phyloP scores from a whole-genome alignment of 2,329 filamentous ascomycete species.

The Moelleriella libera region DNA sequence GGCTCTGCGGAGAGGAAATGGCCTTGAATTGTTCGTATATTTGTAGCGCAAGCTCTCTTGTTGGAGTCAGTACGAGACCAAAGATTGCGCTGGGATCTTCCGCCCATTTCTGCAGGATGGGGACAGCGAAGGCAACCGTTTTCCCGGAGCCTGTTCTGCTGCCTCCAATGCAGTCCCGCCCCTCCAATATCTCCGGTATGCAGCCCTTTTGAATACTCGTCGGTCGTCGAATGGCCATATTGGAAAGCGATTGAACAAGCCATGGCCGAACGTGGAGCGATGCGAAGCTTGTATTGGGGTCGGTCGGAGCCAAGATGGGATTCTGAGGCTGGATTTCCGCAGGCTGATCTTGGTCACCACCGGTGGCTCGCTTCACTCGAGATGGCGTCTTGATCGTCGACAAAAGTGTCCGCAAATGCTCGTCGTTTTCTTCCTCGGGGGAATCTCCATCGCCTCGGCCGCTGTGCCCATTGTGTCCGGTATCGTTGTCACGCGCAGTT shows the following conservation, averaged over 20 bases:
- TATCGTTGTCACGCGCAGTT: constrained; percentile 16
- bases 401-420: constrained; percentile 18
- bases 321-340: constrained; percentile 11
- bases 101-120: constrained; percentile 87
- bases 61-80: constrained; percentile 78
- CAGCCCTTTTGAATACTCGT: constrained; percentile 88
- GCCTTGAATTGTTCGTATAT: constrained; percentile 95
- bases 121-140: constrained; percentile 88
- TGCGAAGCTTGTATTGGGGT: constrained; percentile 52
- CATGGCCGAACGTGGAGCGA: constrained; percentile 66
- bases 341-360: constrained; percentile 7
- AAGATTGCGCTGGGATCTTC: constrained; percentile 87
- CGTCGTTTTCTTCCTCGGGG: constrained; percentile 11
- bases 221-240: constrained; percentile 70
- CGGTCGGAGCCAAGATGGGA: constrained; percentile 34
- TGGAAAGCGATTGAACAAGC: constrained; percentile 67
- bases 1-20: constrained; percentile 72
- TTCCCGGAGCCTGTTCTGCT: constrained; percentile 94
- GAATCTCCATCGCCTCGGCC: background rate
- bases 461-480: constrained; percentile 18
- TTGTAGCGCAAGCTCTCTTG: constrained; percentile 81
- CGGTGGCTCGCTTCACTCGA: constrained; percentile 29
- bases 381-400: constrained; percentile 37
- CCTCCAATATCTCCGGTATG: constrained; percentile 84
- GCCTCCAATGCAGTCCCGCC: constrained; percentile 87